Percentiles rank a stretch among this genome's conserved stretches.
Evolutionary conservation across 2,329 filamentous ascomycete species (phyloP).

Genomic region (Cladosporium sp.): DNA sequence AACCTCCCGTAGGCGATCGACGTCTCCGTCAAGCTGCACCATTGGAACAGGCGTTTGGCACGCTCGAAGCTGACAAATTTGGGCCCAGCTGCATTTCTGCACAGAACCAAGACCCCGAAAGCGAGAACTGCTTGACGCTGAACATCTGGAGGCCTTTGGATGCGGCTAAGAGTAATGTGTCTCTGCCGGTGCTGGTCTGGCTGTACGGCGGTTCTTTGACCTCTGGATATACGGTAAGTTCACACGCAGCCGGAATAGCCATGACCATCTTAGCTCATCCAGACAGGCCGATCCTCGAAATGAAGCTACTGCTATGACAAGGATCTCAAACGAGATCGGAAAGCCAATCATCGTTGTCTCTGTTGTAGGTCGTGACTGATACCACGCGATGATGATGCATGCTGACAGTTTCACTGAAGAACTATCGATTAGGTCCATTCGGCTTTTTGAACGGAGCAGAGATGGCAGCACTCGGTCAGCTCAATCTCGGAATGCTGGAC

Average conservation of each 20-base stretch:
- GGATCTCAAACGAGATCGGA: conserved; percentile 19
- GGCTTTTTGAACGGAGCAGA: conserved; percentile 31
- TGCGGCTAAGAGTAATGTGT: not conserved
- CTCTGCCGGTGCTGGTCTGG: not conserved
- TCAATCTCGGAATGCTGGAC: conserved; percentile 41
- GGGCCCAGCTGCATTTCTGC: conserved; percentile 3
- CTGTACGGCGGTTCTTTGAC: not conserved
- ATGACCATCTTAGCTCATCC: too few species aligned
- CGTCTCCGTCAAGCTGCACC: conserved; percentile 1
- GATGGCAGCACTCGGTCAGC: conserved; percentile 41
- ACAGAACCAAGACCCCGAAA: not conserved
- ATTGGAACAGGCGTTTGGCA: not conserved
- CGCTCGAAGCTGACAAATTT: not conserved
- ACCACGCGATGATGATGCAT: conserved; percentile 21
- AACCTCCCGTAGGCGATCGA: not conserved
- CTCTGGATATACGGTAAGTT: not conserved
- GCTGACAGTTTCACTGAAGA: conserved; percentile 31
- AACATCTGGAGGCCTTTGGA: conserved; percentile 45
- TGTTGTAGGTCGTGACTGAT: conserved; percentile 17
- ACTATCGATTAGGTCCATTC: conserved; percentile 33
- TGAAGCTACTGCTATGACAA: not conserved
- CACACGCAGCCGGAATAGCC: too few species aligned
- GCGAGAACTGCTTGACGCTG: conserved; percentile 60
- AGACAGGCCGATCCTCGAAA: not conserved
- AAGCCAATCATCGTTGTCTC: conserved; percentile 27